A percentile compares a stretch with the other conserved stretches of the same genome.
Evolutionary conservation across 2,329 filamentous ascomycete genomes (phyloP).

Genomic region (Aspergillus calidoustus): DNA sequence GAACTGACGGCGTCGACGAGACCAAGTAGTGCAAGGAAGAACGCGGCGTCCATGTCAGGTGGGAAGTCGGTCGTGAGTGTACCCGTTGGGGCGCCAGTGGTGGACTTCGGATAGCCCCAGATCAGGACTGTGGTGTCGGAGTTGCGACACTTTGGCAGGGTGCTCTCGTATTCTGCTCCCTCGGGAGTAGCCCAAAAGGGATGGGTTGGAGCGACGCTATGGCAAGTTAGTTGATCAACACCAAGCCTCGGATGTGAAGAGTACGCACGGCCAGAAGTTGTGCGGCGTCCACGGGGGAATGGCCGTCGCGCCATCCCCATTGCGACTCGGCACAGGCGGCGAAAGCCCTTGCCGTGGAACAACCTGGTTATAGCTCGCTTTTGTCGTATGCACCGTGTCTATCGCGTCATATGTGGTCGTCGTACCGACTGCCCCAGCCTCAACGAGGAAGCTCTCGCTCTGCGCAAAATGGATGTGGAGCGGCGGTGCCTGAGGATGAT

Average conservation of each 20-base stretch:
- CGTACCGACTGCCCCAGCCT: conserved; percentile 5
- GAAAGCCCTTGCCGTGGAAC: not conserved
- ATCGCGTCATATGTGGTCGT: conserved; percentile 12
- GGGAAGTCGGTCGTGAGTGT: conserved; percentile 11
- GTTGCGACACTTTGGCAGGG: conserved; percentile 4
- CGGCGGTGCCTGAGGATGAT: conserved; percentile 15
- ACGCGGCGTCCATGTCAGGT: conserved; percentile 16
- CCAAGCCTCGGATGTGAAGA: too few relatives aligned
- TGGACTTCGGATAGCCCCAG: conserved; percentile 11
- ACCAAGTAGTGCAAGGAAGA: conserved; percentile 11
- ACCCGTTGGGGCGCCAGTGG: not conserved
- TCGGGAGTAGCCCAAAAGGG: conserved; percentile 14
- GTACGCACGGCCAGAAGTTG: conserved; percentile 13
- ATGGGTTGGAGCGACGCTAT: conserved; percentile 3
- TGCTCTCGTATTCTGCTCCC: conserved; percentile 2
- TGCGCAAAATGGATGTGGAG: conserved; percentile 17
- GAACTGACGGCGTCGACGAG: conserved; percentile 10
- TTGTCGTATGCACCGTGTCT: conserved; percentile 13
- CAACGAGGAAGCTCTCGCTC: conserved; percentile 13
- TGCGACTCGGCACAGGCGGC: conserved; percentile 1
- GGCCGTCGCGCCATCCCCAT: not conserved
- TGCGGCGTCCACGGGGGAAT: conserved; percentile 14
- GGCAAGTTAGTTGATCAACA: not conserved
- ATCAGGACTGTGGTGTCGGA: conserved; percentile 7
- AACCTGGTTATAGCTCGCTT: not conserved